A percentile compares a stretch with the other conserved stretches of the same genome.
These are phyloP conservation scores for Tetrahymena borealis DNA, from an alignment of 73 alveolate genomes.

Conservation along the genomic window DNA sequence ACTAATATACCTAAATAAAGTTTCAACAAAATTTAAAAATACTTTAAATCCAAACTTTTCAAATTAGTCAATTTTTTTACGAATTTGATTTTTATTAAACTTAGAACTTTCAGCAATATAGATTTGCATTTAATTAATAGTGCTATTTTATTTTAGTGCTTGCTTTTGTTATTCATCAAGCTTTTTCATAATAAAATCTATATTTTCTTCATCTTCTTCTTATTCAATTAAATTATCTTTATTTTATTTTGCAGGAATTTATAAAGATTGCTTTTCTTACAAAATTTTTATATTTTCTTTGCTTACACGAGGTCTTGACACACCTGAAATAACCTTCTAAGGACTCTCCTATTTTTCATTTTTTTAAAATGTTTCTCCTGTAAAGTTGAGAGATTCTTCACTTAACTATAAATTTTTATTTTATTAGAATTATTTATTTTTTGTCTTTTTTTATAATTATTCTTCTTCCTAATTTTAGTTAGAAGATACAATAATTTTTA, in stretches of 20 bases:
- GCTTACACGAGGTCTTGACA: neutral
- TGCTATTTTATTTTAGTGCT: neutral
- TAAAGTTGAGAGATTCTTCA: neutral
- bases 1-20: neutral
- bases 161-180: neutral
- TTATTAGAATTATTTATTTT: neutral
- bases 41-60: neutral
- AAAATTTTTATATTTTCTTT: neutral
- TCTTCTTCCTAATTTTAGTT: neutral
- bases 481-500: no score
- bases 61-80: neutral
- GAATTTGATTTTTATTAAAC: neutral
- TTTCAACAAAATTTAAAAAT: neutral
- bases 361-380: neutral
- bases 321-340: neutral
- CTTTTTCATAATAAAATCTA: neutral
- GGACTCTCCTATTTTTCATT: no score
- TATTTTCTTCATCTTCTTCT: neutral
- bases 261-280: neutral
- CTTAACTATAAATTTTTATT: neutral
- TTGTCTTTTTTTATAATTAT: neutral
- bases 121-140: neutral
- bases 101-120: neutral
- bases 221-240: neutral
- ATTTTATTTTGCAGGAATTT: neutral